Conservation (phyloP, 345 rosid genomes). For the Lepidium didymum region DNA sequence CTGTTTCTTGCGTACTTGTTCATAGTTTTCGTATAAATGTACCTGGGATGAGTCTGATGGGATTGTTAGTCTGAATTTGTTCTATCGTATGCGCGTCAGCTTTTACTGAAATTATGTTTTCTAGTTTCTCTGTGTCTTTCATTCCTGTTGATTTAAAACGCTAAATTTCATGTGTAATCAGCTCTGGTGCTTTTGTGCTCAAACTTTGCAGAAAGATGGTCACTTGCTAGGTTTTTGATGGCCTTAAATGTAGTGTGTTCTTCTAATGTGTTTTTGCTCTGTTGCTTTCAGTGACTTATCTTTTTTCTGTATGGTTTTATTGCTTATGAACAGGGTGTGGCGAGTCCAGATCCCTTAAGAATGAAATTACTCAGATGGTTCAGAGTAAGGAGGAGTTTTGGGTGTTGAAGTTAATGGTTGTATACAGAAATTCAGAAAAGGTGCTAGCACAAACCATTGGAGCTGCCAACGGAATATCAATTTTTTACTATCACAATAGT, state of each 20-base stretch:
- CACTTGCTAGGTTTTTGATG: neutral
- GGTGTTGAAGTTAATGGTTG: conserved; percentile 48
- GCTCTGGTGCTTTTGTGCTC: neutral
- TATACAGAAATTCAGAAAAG: conserved; percentile 55
- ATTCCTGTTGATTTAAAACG: neutral
- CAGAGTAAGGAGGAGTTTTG: conserved; percentile 35
- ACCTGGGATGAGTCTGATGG: neutral
- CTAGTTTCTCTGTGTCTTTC: neutral
- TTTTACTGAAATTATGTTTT: neutral
- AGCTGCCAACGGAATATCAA: conserved; percentile 42
- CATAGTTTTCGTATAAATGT: neutral
- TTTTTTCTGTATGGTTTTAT: neutral
- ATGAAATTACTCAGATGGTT: conserved; percentile 41
- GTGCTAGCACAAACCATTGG: conserved; percentile 61
- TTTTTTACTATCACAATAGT: conserved; percentile 58
- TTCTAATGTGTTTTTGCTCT: neutral
- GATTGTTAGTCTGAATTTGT: neutral
- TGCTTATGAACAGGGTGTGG: conserved; percentile 67
- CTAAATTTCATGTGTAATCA: neutral
- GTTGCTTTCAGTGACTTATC: neutral
- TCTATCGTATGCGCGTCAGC: neutral
- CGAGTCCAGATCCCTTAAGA: conserved; percentile 71
- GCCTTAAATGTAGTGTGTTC: neutral
- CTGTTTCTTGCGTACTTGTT: neutral
- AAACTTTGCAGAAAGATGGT: neutral